Percentiles rank a stretch among this genome's conserved stretches.
Conservation (phyloP, 805 yeast species). For the Suhomyces faveliae region DNA sequence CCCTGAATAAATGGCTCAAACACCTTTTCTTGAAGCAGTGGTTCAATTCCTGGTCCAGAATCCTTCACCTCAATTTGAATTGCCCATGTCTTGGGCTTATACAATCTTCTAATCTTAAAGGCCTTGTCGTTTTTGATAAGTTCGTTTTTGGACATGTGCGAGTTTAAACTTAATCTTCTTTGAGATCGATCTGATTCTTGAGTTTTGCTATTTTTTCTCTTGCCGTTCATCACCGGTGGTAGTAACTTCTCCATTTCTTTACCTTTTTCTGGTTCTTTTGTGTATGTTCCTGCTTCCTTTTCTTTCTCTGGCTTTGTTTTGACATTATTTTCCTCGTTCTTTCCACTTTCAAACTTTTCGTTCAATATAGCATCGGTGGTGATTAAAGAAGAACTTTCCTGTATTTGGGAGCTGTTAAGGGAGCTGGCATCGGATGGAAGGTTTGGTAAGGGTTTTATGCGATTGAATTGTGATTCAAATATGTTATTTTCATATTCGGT, state of each 20-base stretch:
- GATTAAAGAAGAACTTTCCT: not conserved
- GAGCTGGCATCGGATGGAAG: constrained; percentile 1
- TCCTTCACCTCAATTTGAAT: constrained; percentile 75
- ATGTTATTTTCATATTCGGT: constrained; percentile 37
- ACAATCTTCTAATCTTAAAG: constrained; percentile 33
- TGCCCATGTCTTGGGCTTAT: constrained; percentile 50
- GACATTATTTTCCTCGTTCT: not conserved
- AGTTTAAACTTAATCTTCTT: not conserved
- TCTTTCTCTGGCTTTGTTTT: not conserved
- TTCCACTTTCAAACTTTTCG: not conserved
- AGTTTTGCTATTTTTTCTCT: not conserved
- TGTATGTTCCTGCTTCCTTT: not conserved
- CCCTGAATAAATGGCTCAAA: constrained; percentile 98
- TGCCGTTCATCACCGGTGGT: not conserved
- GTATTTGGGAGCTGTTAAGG: not conserved
- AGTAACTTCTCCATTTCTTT: not conserved
- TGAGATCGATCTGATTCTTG: not conserved
- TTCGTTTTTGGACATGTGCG: constrained; percentile 18
- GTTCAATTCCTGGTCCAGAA: constrained; percentile 93
- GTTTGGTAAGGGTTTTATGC: constrained; percentile 24
- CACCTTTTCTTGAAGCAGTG: constrained; percentile 74
- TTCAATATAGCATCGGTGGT: not conserved
- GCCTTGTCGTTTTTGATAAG: constrained; percentile 36
- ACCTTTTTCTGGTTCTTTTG: not conserved
- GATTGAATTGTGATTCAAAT: constrained; percentile 37